Percentiles rank a stretch among this genome's conserved stretches.
phyloP scores from a whole-genome alignment of 2,329 filamentous ascomycete species.

The Fusarium sp. region DNA sequence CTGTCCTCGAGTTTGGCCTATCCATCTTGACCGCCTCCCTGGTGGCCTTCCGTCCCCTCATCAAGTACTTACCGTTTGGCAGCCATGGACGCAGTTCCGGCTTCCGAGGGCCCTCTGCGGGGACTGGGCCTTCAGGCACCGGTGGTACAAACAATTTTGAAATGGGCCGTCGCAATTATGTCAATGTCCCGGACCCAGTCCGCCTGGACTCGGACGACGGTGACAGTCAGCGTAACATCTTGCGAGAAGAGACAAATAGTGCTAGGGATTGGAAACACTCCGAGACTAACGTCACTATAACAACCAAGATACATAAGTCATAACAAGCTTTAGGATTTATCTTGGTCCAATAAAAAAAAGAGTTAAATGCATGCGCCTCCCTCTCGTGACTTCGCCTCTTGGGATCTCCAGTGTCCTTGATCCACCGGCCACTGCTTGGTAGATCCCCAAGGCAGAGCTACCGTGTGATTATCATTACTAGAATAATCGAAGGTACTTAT shows the following conservation, averaged over 20 bases:
- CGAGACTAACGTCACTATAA: neutral
- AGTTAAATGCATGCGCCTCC: neutral
- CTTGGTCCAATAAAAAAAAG: neutral
- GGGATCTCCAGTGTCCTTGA: neutral
- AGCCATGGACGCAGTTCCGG: neutral
- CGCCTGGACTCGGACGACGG: neutral
- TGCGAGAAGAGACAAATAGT: neutral
- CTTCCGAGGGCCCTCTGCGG: neutral
- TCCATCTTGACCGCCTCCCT: neutral
- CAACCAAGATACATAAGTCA: neutral
- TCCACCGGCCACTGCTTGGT: neutral
- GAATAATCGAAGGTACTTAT: neutral
- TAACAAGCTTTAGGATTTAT: neutral
- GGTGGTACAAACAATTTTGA: neutral
- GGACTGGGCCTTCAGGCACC: neutral
- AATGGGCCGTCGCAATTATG: neutral
- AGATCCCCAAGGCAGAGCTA: neutral
- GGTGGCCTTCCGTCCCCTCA: neutral
- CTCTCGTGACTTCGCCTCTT: neutral
- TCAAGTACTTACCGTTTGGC: neutral
- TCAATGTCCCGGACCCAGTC: neutral
- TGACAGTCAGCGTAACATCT: constrained; percentile 1
- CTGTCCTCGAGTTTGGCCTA: neutral
- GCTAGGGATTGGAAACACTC: neutral
- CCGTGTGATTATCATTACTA: neutral